A percentile compares a stretch with the other conserved stretches of the same genome.
Evolutionary conservation across 345 rosid genomes (phyloP).

Genomic region (Salix brachista): DNA sequence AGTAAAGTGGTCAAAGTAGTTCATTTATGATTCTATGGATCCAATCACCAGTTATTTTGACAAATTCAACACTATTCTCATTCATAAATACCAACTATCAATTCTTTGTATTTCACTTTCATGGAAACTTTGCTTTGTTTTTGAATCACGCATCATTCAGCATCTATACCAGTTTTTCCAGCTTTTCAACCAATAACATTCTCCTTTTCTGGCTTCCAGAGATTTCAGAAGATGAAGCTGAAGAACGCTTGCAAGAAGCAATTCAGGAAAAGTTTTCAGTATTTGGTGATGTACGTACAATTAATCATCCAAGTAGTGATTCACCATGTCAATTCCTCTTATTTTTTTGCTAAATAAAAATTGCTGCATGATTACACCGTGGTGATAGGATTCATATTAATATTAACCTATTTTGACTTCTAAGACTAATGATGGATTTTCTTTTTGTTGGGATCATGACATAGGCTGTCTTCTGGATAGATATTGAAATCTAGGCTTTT

Average conservation of each 20-base stretch:
- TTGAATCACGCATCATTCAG: conserved; percentile 7
- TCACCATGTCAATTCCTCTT: conserved; percentile 3
- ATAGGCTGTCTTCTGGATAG: background rate
- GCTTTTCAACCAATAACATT: conserved; percentile 13
- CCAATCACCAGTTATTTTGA: background rate
- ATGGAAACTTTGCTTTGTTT: background rate
- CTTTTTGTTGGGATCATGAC: background rate
- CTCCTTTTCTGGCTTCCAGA: conserved; percentile 45
- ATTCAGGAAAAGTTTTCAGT: conserved; percentile 95
- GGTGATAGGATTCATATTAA: background rate
- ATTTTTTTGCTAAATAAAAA: background rate
- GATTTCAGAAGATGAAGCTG: conserved; percentile 97
- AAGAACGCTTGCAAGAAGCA: conserved; percentile 87
- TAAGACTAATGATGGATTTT: background rate
- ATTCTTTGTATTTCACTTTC: background rate
- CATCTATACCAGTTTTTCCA: background rate
- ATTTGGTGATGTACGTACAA: conserved; percentile 82
- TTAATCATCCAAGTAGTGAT: conserved; percentile 13
- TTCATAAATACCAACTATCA: background rate
- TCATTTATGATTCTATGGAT: background rate
- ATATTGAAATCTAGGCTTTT: background rate
- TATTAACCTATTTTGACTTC: background rate
- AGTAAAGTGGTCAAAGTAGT: background rate
- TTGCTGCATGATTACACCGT: background rate
- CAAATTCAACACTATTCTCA: background rate